Evolutionary conservation across 2,329 filamentous ascomycete genomes (phyloP).

Genomic region (Venturia effusa): DNA sequence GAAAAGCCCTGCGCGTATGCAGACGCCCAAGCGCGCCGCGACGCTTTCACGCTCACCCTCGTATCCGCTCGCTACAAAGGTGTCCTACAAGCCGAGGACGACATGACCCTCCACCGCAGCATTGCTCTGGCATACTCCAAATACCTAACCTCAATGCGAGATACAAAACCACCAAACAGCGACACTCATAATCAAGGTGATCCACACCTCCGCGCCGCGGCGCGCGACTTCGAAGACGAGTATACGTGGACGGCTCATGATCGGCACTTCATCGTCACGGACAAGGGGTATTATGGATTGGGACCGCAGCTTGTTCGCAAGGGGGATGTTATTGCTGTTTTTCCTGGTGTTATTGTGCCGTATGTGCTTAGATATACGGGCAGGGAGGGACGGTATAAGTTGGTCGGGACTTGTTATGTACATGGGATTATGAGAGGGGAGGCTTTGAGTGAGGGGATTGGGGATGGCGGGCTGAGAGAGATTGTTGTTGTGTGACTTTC

Average conservation of each 20-base stretch:
- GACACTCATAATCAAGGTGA: background rate
- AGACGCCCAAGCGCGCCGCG: background rate
- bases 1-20: background rate
- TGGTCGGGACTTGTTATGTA: conserved; percentile 6
- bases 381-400: background rate
- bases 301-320: background rate
- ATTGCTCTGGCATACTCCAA: background rate
- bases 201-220: background rate
- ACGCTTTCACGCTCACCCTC: background rate
- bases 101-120: background rate
- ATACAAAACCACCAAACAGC: too few relatives aligned
- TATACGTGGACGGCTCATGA: background rate
- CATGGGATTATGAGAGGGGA: conserved; percentile 1
- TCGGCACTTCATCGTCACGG: conserved; percentile 1
- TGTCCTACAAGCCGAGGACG: background rate
- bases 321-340: background rate
- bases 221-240: background rate
- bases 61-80: background rate
- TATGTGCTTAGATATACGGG: conserved; percentile 1
- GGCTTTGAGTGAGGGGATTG: too few relatives aligned
- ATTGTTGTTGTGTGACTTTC: too few relatives aligned
- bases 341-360: conserved; percentile 1
- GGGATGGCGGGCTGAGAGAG: too few relatives aligned
- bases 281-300: conserved; percentile 7
- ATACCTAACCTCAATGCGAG: too few relatives aligned